Conservation (phyloP, 768 basidiomycete species). For the Clathrus columnatus region DNA sequence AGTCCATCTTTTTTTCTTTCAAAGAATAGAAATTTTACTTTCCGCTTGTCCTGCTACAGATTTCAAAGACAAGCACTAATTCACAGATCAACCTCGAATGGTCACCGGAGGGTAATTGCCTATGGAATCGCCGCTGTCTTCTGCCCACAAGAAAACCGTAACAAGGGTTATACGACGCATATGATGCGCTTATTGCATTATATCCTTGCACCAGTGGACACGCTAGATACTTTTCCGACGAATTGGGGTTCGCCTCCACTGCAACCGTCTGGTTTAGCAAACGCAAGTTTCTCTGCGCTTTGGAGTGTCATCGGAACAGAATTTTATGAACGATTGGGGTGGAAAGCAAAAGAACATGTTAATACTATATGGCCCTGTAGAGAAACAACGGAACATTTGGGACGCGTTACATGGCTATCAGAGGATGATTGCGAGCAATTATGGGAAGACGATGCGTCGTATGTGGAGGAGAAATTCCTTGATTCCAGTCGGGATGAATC, state of each 20-base stretch:
- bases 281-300: conserved; percentile 39
- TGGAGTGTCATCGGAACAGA: conserved; percentile 44
- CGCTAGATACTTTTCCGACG: conserved; percentile 29
- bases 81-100: conserved; percentile 5
- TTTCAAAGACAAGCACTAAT: conserved; percentile 28
- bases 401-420: conserved; percentile 24
- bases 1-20: conserved; percentile 12
- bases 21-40: too few species aligned
- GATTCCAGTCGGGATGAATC: conserved; percentile 16
- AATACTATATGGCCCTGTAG: conserved; percentile 32
- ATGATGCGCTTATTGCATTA: conserved; percentile 62
- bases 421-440: conserved; percentile 27
- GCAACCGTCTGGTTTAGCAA: conserved; percentile 25
- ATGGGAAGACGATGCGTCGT: conserved; percentile 32
- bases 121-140: conserved; percentile 53
- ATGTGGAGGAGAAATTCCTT: conserved; percentile 24
- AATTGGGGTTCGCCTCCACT: conserved; percentile 38
- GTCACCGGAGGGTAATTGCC: conserved; percentile 25
- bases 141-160: conserved; percentile 39
- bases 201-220: conserved; percentile 33
- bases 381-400: background rate
- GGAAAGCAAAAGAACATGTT: conserved; percentile 31
- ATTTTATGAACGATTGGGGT: conserved; percentile 42
- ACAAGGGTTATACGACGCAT: conserved; percentile 48
- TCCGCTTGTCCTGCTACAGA: conserved; percentile 16